Base-by-base conservation (phyloP, 2,329 filamentous ascomycete genomes). In the Monosporascus sp. region DNA sequence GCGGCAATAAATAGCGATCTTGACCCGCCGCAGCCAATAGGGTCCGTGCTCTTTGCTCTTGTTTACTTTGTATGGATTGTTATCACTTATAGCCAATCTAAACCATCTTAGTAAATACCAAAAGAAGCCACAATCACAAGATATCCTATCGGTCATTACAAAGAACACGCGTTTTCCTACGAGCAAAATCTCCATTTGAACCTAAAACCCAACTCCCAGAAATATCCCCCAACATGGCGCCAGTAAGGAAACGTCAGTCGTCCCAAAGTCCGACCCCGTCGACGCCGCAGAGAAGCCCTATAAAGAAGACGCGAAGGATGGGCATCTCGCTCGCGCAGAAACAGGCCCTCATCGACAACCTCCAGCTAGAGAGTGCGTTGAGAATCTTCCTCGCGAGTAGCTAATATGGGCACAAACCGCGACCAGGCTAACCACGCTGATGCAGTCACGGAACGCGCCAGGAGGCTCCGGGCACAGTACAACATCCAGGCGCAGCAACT, bases 401-500 rank as follows among this genome's bases (percentile, higher is more conserved):
- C 40, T 14, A 9, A 9, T 18, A n/a, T 43, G 40, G 18, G 20
- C 3, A 24, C 5, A 18, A 2, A 4, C 18, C 24, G 35, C 53
- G 52, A 57, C 52, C 61, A 50, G 59, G 55, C 52, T 47, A 54
- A 59, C 31, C 31, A 9, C 31, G 31, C 11, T 35, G 48, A 65
- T 37, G 3, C 62, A 60, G 65, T 68, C 47, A 70, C 71, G 55
- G 64, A 68, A 56, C 73, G 67, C 61, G 67, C 90, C 57, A 84
- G 93, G 62, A 91, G 93, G 70, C 78, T 97, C 56, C 85, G 92
- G 63, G 88, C 92, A 7, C 91, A 96, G 69, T 96, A 95, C 74
- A 87, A 88, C 55, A 80, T 95, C 9, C 92, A 96, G 71, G 89
- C 91, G 22, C 88, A 93, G 69, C 89, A 89, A 58, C 80, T 97